Evolutionary conservation across 352 stramenopile genomes (phyloP).

Genomic region (Phytophthora pluvialis): DNA sequence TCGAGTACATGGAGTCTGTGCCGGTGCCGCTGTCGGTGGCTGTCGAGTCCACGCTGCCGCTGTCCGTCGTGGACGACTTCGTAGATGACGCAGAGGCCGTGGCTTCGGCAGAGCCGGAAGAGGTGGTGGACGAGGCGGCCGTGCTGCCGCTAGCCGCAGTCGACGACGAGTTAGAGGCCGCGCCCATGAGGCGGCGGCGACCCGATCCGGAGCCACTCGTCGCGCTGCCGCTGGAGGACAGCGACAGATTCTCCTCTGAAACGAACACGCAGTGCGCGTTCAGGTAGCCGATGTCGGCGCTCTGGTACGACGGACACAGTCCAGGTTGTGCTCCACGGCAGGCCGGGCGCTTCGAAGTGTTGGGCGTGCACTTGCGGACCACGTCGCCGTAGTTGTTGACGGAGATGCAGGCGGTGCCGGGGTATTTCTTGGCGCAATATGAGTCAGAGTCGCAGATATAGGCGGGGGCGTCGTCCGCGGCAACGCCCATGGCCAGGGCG

Average conservation of each 20-base stretch:
- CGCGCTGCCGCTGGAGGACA: constrained; percentile 29
- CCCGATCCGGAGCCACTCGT: constrained; percentile 24
- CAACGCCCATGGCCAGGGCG: constrained; percentile 33
- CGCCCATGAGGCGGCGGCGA: constrained; percentile 31
- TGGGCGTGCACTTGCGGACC: constrained; percentile 84
- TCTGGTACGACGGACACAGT: constrained; percentile 84
- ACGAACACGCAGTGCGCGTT: constrained; percentile 88
- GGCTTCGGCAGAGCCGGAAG: neutral
- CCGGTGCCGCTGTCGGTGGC: constrained; percentile 34
- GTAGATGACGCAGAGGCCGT: constrained; percentile 8
- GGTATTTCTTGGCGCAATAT: constrained; percentile 73
- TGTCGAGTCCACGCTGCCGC: constrained; percentile 25
- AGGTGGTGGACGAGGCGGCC: constrained; percentile 6
- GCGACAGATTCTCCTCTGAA: constrained; percentile 51
- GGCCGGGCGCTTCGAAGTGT: constrained; percentile 75
- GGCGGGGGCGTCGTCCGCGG: constrained; percentile 36
- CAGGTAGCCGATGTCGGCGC: constrained; percentile 67
- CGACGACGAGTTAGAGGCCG: constrained; percentile 19
- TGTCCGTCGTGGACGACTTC: constrained; percentile 11
- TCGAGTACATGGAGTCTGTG: constrained; percentile 49
- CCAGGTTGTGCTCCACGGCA: constrained; percentile 74
- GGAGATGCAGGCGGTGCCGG: constrained; percentile 75
- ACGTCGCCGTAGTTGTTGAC: constrained; percentile 80
- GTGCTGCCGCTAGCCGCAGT: constrained; percentile 17
- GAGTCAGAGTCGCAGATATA: constrained; percentile 75